These are phyloP conservation scores for Alternaria tenuissima DNA, from an alignment of 2,329 filamentous ascomycete species.

Conservation along the genomic window DNA sequence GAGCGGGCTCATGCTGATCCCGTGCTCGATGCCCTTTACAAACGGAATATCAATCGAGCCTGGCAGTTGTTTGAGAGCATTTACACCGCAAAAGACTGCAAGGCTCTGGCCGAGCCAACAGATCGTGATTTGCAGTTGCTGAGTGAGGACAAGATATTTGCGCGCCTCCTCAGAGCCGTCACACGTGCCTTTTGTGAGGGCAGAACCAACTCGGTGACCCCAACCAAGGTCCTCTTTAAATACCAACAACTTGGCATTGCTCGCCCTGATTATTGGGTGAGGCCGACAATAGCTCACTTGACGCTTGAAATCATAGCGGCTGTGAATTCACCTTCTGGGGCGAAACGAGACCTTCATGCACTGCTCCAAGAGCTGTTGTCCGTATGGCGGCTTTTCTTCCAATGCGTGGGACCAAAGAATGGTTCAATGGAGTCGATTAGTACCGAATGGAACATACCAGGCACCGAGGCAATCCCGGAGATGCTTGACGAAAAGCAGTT, in stretches of 20 bases:
- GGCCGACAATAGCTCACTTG: constrained; percentile 27
- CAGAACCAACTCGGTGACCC: constrained; percentile 21
- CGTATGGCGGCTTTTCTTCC: constrained; percentile 47
- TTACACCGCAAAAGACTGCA: constrained; percentile 41
- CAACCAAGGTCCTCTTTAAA: constrained; percentile 37
- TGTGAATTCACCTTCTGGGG: constrained; percentile 13
- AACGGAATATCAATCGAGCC: constrained; percentile 23
- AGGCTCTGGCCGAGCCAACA: constrained; percentile 35
- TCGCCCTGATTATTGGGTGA: constrained; percentile 32
- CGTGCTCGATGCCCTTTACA: neutral
- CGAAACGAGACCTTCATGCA: constrained; percentile 24
- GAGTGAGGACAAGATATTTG: constrained; percentile 33
- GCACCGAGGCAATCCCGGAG: constrained; percentile 14
- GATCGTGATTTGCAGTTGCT: constrained; percentile 29
- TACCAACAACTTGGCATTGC: constrained; percentile 42
- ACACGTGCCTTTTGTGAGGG: constrained; percentile 28
- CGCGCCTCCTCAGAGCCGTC: constrained; percentile 25
- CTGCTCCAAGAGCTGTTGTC: constrained; percentile 42
- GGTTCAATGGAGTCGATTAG: constrained; percentile 29
- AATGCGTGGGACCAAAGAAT: constrained; percentile 32
- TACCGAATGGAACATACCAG: constrained; percentile 38
- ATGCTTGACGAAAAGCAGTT: constrained; percentile 22
- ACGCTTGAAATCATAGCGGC: constrained; percentile 35
- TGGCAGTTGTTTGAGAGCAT: constrained; percentile 40
- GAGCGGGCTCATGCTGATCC: neutral